These are phyloP conservation scores for Ustilago nuda DNA, from an alignment of 1,284 basidiomycete species.

Conservation along the genomic window DNA sequence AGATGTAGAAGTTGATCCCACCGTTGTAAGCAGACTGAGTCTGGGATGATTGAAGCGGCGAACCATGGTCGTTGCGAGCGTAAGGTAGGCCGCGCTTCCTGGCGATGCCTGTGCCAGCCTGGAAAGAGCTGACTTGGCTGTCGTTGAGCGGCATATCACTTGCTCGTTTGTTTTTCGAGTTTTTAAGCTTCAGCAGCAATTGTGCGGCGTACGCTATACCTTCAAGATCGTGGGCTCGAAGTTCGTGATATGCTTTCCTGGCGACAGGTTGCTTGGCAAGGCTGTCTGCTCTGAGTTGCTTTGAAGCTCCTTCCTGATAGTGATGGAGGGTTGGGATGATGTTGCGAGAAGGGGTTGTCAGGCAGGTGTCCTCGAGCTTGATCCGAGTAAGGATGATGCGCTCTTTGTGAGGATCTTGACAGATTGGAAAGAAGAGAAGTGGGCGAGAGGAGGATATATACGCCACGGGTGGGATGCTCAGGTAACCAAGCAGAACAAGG, in stretches of 20 bases:
- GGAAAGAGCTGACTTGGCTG: slow-evolving; percentile 1
- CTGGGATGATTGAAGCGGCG: background rate
- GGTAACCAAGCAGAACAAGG: background rate
- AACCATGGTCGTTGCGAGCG: slow-evolving; percentile 10
- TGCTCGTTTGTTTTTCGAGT: background rate
- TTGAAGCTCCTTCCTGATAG: background rate
- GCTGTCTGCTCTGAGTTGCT: background rate
- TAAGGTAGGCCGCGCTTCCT: slow-evolving; percentile 33
- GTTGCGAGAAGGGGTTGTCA: background rate
- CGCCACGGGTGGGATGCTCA: slow-evolving; percentile 5
- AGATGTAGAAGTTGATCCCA: slow-evolving; percentile 30
- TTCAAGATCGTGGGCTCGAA: slow-evolving; percentile 21
- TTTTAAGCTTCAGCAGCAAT: slow-evolving; percentile 27
- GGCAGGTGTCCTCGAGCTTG: background rate
- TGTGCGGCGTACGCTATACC: slow-evolving; percentile 40
- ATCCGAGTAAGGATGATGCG: background rate
- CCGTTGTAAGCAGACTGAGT: background rate
- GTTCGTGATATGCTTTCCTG: background rate
- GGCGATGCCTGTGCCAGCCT: slow-evolving; percentile 7
- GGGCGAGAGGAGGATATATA: slow-evolving; percentile 13
- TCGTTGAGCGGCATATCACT: slow-evolving; percentile 1
- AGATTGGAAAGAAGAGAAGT: slow-evolving; percentile 2
- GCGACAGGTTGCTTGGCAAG: background rate
- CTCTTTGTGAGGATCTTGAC: background rate
- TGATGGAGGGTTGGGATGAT: background rate